Evolutionary conservation across 148 eudicot species (phyloP).

Genomic region (Vaccinium darrowii): DNA sequence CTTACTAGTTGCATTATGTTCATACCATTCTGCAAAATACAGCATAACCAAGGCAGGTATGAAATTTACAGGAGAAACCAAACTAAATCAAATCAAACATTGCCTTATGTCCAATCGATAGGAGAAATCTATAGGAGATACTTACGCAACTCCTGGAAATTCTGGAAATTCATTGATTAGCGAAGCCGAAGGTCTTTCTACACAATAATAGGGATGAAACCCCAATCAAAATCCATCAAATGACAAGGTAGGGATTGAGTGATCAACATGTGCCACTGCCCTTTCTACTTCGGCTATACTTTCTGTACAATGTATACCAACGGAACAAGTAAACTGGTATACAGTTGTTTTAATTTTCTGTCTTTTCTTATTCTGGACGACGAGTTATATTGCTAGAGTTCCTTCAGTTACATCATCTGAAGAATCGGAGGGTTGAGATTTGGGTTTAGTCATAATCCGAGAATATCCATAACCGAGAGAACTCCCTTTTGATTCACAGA

Average conservation of each 20-base stretch:
- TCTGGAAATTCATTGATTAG: background rate
- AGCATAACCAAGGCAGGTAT: background rate
- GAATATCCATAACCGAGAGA: conserved; percentile 89
- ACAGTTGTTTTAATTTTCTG: background rate
- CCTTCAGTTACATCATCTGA: conserved; percentile 63
- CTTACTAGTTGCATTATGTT: background rate
- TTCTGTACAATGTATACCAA: conserved; percentile 11
- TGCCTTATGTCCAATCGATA: background rate
- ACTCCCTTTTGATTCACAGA: conserved; percentile 83
- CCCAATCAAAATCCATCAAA: conserved; percentile 2
- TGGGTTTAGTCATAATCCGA: conserved; percentile 61
- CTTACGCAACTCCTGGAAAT: background rate
- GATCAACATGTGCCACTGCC: background rate
- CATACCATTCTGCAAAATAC: background rate
- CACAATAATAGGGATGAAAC: background rate
- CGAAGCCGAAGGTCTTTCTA: background rate
- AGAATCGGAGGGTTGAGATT: conserved; percentile 50
- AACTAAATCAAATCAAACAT: background rate
- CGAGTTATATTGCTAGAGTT: conserved; percentile 50
- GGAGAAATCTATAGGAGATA: background rate
- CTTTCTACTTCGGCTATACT: conserved; percentile 9
- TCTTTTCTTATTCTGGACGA: background rate
- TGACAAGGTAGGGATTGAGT: background rate
- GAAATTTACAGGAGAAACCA: background rate
- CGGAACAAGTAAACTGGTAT: conserved; percentile 1